Conservation (phyloP, 768 basidiomycete genomes). For the Crucibulum laeve region DNA sequence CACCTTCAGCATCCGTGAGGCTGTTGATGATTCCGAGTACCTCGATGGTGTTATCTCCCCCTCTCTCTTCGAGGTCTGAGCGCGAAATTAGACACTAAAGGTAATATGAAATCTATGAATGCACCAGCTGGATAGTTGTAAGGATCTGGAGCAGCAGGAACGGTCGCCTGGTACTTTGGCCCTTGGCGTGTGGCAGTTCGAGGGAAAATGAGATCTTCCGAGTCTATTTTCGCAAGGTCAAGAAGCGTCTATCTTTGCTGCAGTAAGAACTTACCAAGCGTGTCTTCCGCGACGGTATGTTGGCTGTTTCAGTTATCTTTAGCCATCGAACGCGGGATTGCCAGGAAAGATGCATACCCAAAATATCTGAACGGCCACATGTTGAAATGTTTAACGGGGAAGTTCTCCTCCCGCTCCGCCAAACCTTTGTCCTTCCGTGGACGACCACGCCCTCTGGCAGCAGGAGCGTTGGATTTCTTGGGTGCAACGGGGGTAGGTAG, state of each 20-base stretch:
- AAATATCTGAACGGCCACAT: conserved; percentile 97
- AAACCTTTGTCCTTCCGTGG: conserved; percentile 72
- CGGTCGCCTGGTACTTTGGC: conserved; percentile 75
- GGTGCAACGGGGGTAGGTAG: conserved; percentile 42
- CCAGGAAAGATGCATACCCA: conserved; percentile 54
- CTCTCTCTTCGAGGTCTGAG: conserved; percentile 60
- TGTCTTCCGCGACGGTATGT: conserved; percentile 90
- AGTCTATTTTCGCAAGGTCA: conserved; percentile 51
- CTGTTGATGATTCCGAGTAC: conserved; percentile 61
- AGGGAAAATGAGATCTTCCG: conserved; percentile 96
- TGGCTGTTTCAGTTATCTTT: conserved; percentile 40
- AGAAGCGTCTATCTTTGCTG: conserved; percentile 7
- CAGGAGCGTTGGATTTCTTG: conserved; percentile 67
- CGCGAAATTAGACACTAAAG: background rate
- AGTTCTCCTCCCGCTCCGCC: conserved; percentile 73
- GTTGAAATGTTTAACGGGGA: conserved; percentile 79
- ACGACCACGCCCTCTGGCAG: conserved; percentile 67
- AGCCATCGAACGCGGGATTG: conserved; percentile 1
- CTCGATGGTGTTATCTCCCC: conserved; percentile 70
- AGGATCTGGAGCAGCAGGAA: conserved; percentile 42
- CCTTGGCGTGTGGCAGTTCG: conserved; percentile 90
- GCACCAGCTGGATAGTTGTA: conserved; percentile 36
- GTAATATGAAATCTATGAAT: conserved; percentile 4
- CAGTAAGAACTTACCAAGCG: conserved; percentile 55
- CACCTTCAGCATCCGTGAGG: conserved; percentile 66